Percentiles rank a stretch among this genome's conserved stretches.
These are phyloP conservation scores for Trichoderma aggressivum DNA, from an alignment of 2,329 filamentous ascomycete species.

Conservation along the genomic window DNA sequence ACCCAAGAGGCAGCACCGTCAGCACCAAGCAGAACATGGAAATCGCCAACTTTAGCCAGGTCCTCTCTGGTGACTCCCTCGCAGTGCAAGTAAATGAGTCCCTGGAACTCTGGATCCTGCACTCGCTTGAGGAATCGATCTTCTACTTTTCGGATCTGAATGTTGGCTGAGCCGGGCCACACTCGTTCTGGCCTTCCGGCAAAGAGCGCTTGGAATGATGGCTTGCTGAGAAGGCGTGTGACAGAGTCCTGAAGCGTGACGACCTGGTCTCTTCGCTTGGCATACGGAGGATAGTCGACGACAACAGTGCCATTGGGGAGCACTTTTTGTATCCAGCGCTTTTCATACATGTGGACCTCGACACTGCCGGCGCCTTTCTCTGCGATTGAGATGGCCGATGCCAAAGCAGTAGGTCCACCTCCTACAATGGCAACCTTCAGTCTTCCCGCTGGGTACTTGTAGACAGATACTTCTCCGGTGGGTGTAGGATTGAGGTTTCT, in stretches of 20 bases:
- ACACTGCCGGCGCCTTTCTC: slow-evolving; percentile 32
- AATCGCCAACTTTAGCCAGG: slow-evolving; percentile 32
- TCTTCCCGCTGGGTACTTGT: slow-evolving; percentile 28
- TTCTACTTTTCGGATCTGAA: slow-evolving; percentile 39
- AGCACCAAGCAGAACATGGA: slow-evolving; percentile 35
- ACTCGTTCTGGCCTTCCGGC: slow-evolving; percentile 33
- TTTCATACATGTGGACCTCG: slow-evolving; percentile 36
- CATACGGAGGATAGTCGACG: slow-evolving; percentile 31
- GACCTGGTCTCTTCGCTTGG: slow-evolving; percentile 34
- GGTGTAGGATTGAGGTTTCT: slow-evolving; percentile 27
- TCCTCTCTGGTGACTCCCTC: slow-evolving; percentile 31
- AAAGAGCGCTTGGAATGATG: slow-evolving; percentile 31
- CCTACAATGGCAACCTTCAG: slow-evolving; percentile 33
- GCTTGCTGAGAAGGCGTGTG: slow-evolving; percentile 29
- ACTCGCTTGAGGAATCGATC: slow-evolving; percentile 34
- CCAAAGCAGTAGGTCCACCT: slow-evolving; percentile 33
- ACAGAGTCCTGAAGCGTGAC: slow-evolving; percentile 37
- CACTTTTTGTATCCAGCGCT: slow-evolving; percentile 30
- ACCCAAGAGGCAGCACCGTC: slow-evolving; percentile 38
- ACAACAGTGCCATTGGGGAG: slow-evolving; percentile 20
- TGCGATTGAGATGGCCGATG: slow-evolving; percentile 33
- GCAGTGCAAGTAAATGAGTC: slow-evolving; percentile 33
- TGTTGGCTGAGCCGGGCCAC: slow-evolving; percentile 37
- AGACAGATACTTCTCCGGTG: slow-evolving; percentile 24
- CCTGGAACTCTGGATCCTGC: slow-evolving; percentile 32